Base-by-base conservation (phyloP, 2,329 filamentous ascomycete species). In the Talaromyces sp. region DNA sequence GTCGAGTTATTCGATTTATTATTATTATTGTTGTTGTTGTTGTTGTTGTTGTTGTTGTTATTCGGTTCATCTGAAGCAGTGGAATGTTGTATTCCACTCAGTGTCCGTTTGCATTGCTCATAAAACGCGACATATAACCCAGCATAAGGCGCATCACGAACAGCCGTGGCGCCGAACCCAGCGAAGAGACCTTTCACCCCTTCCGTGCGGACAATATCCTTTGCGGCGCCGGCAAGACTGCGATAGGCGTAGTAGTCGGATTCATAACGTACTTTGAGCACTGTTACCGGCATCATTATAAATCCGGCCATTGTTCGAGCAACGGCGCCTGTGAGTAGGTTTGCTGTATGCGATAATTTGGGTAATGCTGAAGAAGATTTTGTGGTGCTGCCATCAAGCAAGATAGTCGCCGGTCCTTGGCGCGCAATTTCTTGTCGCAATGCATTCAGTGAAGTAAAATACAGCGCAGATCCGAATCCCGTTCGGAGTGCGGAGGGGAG, bases 251-350 rank as follows among this genome's bases (percentile, higher is more conserved):
- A 99, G 43, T 93, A 78, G 61, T 83, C 91, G 25, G 88, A 93
- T 73, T 99, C 94, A 70, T 96, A 97, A 45, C 94, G 89, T 43
- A 97, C 94, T 71, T 99, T 99, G 68, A 99, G 87, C 45, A 99
- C 88, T 1, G 94, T 99, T 61, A 97, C 84, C 1, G 94, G 94
- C 89, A 97, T 97, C 75, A 97, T 85, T 46, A 95, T 77, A 68
- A 97, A 89, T 37, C 94, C 94, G 0, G 93, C 93, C 54, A 89
- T 86, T 1, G 91, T 91, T 55, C 94, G 83, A 22, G 94, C 92
- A 17, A 86, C 80, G 6, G 92, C 91, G 9, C 94, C 94, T 0
- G 93, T 91, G 11, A 89, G 77, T 19, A 99, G 80, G 68, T 99
- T 99, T 53, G 88, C 89, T 3, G 87, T 84, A 69, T 94, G 91